Percentiles rank a stretch among this genome's conserved stretches.
phyloP scores from a whole-genome alignment of 345 rosid species.

The Nasturtium officinale region DNA sequence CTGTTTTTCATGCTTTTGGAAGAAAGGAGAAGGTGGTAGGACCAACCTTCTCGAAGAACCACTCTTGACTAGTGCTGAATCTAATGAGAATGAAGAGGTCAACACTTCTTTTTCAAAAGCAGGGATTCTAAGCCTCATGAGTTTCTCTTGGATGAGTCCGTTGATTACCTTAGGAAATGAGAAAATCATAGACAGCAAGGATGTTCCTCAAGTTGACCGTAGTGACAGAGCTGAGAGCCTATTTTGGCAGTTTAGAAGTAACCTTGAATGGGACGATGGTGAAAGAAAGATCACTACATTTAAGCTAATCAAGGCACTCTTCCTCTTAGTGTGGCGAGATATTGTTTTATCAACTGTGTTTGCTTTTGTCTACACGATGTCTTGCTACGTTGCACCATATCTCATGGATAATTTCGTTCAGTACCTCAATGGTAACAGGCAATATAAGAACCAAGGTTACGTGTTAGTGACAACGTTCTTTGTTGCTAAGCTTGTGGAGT shows the following conservation, averaged over 20 bases:
- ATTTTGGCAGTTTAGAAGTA: conserved; percentile 37
- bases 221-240: conserved; percentile 43
- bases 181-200: conserved; percentile 46
- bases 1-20: conserved; percentile 54
- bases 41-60: conserved; percentile 50
- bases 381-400: conserved; percentile 50
- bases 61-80: conserved; percentile 37
- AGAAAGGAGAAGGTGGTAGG: conserved; percentile 37
- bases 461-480: conserved; percentile 50
- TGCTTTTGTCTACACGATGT: conserved; percentile 36
- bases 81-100: conserved; percentile 25
- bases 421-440: conserved; percentile 45
- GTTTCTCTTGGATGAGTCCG: conserved; percentile 55
- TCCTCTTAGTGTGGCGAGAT: conserved; percentile 47
- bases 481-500: conserved; percentile 61
- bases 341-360: conserved; percentile 39
- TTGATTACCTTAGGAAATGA: conserved; percentile 48
- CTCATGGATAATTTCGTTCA: conserved; percentile 61
- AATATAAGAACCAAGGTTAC: conserved; percentile 51
- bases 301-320: conserved; percentile 46
- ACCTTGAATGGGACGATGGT: conserved; percentile 43
- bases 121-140: conserved; percentile 43
- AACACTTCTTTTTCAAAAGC: conserved; percentile 49
- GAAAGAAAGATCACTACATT: conserved; percentile 42
- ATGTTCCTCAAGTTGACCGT: conserved; percentile 53